A percentile compares a stretch with the other conserved stretches of the same genome.
Conservation (phyloP, 805 yeast genomes). For the Saccharomycopsis fermentans region DNA sequence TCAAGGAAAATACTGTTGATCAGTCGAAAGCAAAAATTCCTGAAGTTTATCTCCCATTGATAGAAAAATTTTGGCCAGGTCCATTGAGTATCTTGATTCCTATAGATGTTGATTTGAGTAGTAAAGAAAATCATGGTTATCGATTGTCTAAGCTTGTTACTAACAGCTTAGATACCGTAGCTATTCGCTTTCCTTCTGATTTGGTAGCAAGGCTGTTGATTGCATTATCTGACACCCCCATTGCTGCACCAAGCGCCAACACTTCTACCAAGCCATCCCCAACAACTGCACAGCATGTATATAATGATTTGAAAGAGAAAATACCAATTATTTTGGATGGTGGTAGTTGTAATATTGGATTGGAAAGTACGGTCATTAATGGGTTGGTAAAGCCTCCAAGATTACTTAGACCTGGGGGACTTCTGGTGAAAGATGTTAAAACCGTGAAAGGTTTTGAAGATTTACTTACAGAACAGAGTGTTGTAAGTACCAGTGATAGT, state of each 20-base stretch:
- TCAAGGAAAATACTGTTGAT: constrained; percentile 32
- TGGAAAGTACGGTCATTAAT: constrained; percentile 90
- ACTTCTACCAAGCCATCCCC: constrained; percentile 95
- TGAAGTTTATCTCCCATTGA: constrained; percentile 48
- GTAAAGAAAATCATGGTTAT: constrained; percentile 27
- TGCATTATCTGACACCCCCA: constrained; percentile 71
- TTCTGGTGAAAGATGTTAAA: constrained; percentile 66
- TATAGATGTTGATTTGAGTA: constrained; percentile 21
- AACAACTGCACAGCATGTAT: constrained; percentile 79
- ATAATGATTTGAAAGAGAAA: constrained; percentile 63
- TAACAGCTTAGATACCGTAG: constrained; percentile 81
- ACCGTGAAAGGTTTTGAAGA: constrained; percentile 45
- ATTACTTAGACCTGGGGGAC: constrained; percentile 90
- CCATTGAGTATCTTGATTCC: constrained; percentile 86
- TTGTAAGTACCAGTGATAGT: constrained; percentile 35
- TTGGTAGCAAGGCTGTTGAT: constrained; percentile 88
- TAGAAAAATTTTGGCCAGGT: constrained; percentile 87
- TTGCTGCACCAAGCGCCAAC: constrained; percentile 97
- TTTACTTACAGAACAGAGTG: constrained; percentile 28
- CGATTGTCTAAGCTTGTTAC: constrained; percentile 65
- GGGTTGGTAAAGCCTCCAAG: constrained; percentile 81
- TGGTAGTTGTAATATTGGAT: constrained; percentile 79
- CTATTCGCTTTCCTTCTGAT: constrained; percentile 80
- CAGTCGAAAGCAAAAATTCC: constrained; percentile 46
- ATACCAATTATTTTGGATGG: constrained; percentile 88